These are phyloP conservation scores for Barnettozyma californica DNA, from an alignment of 805 yeast species.

Conservation along the genomic window DNA sequence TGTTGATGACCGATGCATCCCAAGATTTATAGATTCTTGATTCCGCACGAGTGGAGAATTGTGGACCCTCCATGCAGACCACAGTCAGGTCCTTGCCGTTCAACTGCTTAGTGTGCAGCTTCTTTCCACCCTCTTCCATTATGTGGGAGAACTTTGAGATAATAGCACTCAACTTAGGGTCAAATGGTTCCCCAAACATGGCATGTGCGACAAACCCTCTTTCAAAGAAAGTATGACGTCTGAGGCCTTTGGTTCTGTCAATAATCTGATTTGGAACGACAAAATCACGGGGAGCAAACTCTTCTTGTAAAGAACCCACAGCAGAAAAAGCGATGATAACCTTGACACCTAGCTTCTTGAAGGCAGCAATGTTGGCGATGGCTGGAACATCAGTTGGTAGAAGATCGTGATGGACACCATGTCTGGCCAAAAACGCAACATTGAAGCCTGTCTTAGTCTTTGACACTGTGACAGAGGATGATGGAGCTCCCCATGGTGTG, in stretches of 20 bases:
- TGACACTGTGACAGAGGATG: constrained; percentile 90
- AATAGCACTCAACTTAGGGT: constrained; percentile 59
- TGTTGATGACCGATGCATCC: constrained; percentile 95
- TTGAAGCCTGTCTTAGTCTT: constrained; percentile 70
- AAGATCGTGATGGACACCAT: constrained; percentile 84
- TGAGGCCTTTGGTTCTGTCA: constrained; percentile 93
- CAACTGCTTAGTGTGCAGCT: constrained; percentile 61
- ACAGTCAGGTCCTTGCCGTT: constrained; percentile 74
- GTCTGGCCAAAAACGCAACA: constrained; percentile 92
- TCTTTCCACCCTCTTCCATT: constrained; percentile 42
- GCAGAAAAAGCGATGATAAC: constrained; percentile 91
- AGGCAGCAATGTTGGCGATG: constrained; percentile 92
- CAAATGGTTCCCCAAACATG: constrained; percentile 96
- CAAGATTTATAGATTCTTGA: constrained; percentile 77
- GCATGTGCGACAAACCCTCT: constrained; percentile 96
- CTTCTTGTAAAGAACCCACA: constrained; percentile 88
- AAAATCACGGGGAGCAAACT: constrained; percentile 90
- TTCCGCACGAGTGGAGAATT: constrained; percentile 95
- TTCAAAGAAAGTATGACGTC: constrained; percentile 80
- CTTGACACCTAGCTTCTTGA: constrained; percentile 80
- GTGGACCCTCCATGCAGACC: constrained; percentile 99
- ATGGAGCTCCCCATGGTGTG: constrained; percentile 98
- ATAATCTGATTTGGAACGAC: constrained; percentile 95
- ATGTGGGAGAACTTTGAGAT: constrained; percentile 55
- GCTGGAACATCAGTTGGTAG: constrained; percentile 91